Evolutionary conservation across 306 rosid species (phyloP).

Genomic region (Hylodesmum podocarpum): DNA sequence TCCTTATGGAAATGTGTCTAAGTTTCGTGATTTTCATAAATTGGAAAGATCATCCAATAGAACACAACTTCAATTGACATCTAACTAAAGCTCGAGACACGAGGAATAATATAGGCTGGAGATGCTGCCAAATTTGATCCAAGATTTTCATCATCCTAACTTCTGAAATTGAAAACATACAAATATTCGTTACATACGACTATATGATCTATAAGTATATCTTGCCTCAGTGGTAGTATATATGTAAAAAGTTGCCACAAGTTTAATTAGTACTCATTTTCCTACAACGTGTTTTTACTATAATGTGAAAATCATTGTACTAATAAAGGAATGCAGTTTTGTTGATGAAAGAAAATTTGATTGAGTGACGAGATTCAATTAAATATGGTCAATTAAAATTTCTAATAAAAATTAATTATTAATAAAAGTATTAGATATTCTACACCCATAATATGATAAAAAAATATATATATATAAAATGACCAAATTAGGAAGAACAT

Average conservation of each 20-base stretch:
- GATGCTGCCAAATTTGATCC: neutral
- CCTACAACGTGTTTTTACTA: no score
- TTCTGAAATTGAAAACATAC: neutral
- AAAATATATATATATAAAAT: no score
- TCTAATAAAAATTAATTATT: no score
- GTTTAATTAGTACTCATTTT: neutral
- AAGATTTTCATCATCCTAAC: neutral
- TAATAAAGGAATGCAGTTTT: no score
- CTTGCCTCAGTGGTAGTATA: neutral
- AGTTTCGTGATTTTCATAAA: neutral
- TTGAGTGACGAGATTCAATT: no score
- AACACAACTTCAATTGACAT: neutral
- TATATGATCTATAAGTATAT: neutral
- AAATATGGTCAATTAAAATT: no score
- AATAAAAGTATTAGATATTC: no score
- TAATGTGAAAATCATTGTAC: neutral
- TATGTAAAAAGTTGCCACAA: neutral
- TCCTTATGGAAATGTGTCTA: neutral
- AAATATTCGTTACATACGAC: neutral
- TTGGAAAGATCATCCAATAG: neutral
- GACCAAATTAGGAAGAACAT: no score
- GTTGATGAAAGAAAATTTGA: no score
- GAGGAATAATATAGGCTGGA: neutral
- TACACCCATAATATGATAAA: no score
- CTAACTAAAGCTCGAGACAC: neutral